Base-by-base conservation (phyloP, 306 rosid species). In the Rosa chinensis region DNA sequence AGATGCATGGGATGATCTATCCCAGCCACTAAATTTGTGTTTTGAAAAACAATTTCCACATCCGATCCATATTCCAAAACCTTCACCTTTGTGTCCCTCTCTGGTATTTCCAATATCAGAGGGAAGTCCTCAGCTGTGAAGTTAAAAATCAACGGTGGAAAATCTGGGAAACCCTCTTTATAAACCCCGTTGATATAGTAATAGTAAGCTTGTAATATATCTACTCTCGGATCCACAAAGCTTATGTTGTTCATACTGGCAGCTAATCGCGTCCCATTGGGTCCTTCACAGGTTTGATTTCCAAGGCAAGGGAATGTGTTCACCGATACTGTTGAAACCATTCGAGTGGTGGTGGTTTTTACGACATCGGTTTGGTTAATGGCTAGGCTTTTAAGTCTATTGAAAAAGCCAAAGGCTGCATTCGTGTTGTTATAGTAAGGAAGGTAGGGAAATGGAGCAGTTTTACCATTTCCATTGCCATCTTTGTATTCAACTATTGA, bases 1-100 rank as follows among this genome's bases (percentile, higher is more conserved):
- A 91, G 53, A 77, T 91, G 96, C 48, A 91, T 85, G 0, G 92
- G 96, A 49, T 87, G 93, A n/a, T 86, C 92, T 5, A 77, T 70
- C 39, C 84, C 86, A 3, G 81, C 66, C 18, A 77, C 83, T 74
- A 91, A 23, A 44, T 69, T 82, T 0, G 90, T 88, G 23, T 90
- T 90, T 39, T 88, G 92, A 43, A 90, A 78, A 70, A 88, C 82
- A 74, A 85, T 66, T 73, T 90, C 68, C 75, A 75, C 87, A 6
- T 58, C 49, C 52, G 37, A 32, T 32, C 37, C 37, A 32, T 32
- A 32, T 32, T 32, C 37, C 37, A 32, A 32, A 32, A 32, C 37
- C 37, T 32, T 82, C 75, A 84, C 93, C 84, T 79, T 76, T 2
- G 85, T 87, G 9, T 11, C 89, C 10, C 70, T 50, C 28, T 72